These are phyloP conservation scores for Boeremia lycopersici DNA, from an alignment of 2,329 filamentous ascomycete species.

Conservation along the genomic window DNA sequence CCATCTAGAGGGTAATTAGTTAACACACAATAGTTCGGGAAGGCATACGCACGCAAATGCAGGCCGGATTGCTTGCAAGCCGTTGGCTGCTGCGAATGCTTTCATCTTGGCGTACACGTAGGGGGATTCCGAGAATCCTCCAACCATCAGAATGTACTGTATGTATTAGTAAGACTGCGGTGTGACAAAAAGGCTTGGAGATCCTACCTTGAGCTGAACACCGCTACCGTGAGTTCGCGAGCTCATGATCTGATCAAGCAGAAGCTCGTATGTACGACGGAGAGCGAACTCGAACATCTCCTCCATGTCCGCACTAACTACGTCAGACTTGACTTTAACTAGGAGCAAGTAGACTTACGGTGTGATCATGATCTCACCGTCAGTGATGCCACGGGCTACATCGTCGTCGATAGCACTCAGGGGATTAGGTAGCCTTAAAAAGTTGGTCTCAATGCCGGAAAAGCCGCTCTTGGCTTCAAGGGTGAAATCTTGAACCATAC, in stretches of 20 bases:
- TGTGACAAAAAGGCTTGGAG: background rate
- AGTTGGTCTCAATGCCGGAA: conserved; percentile 23
- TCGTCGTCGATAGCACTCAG: conserved; percentile 15
- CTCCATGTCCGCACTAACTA: background rate
- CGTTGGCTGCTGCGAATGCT: background rate
- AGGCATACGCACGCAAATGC: background rate
- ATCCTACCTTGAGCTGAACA: background rate
- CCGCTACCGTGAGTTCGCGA: background rate
- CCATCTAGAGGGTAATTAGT: background rate
- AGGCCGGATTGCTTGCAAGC: background rate
- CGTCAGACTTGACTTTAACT: background rate
- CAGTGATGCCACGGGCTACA: background rate
- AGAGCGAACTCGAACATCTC: background rate
- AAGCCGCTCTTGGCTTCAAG: conserved; percentile 31
- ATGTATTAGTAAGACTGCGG: background rate
- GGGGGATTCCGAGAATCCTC: background rate
- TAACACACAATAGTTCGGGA: background rate
- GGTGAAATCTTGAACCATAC: conserved; percentile 31
- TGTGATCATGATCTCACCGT: background rate
- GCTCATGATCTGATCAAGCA: background rate
- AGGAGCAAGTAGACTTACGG: background rate
- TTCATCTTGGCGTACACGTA: background rate
- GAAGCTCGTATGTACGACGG: background rate
- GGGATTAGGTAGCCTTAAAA: conserved; percentile 22
- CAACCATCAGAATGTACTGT: background rate